Evolutionary conservation across 768 basidiomycete genomes (phyloP).

Genomic region (Termitomyces sp.): DNA sequence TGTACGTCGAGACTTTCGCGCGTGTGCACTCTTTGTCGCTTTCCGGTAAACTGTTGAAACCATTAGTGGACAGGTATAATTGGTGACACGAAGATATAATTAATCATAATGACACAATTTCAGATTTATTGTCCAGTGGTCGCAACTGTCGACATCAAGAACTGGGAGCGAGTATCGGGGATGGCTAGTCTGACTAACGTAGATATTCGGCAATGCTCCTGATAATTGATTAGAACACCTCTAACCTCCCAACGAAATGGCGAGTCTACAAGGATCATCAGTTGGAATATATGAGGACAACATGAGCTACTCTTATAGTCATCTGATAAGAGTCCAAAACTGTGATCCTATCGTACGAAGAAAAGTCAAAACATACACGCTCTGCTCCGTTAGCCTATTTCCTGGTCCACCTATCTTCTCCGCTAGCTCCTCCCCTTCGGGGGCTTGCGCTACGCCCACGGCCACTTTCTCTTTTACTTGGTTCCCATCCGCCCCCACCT

Average conservation of each 20-base stretch:
- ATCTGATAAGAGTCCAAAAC: not conserved
- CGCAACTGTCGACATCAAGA: conserved; percentile 32
- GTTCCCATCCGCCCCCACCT: conserved; percentile 80
- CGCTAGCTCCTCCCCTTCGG: conserved; percentile 53
- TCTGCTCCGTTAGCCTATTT: conserved; percentile 27
- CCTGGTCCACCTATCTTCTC: conserved; percentile 77
- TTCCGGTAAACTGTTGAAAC: conserved; percentile 75
- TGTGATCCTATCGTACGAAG: not conserved
- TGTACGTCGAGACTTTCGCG: conserved; percentile 95
- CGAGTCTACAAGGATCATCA: conserved; percentile 2
- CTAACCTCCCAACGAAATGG: not conserved
- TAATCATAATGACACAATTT: not conserved
- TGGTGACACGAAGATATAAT: not conserved
- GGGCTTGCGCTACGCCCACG: conserved; percentile 72
- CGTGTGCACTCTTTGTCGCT: conserved; percentile 77
- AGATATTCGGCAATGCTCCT: not conserved
- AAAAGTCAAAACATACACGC: not conserved
- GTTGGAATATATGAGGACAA: not conserved
- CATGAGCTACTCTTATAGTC: conserved; percentile 1
- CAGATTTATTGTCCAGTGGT: conserved; percentile 93
- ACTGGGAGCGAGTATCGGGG: conserved; percentile 47
- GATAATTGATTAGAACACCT: not conserved
- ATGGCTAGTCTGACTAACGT: conserved; percentile 51
- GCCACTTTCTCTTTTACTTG: conserved; percentile 59
- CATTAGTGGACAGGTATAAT: conserved; percentile 73